phyloP scores from a whole-genome alignment of 495 filamentous ascomycete species.

The Penicillium bialowiezense region DNA sequence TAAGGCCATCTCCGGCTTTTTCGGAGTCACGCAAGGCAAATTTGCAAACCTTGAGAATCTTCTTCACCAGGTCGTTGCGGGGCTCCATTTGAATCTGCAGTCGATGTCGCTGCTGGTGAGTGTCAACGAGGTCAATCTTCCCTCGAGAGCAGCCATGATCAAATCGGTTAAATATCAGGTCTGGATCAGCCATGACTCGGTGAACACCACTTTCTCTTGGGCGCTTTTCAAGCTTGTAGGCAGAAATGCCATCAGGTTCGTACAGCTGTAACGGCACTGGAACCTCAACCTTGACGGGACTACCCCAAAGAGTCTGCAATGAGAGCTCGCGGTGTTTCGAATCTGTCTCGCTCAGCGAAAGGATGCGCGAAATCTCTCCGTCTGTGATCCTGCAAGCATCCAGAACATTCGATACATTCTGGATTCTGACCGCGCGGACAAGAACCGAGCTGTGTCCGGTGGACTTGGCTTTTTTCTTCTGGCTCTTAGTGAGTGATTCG shows the following conservation, averaged over 20 bases:
- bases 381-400: constrained; percentile 76
- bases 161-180: constrained; percentile 39
- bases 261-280: constrained; percentile 47
- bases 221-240: constrained; percentile 26
- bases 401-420: constrained; percentile 53
- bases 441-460: constrained; percentile 31
- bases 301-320: constrained; percentile 74
- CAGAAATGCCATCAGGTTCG: constrained; percentile 40
- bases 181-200: constrained; percentile 49
- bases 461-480: constrained; percentile 27
- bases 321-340: constrained; percentile 61
- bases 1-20: constrained; percentile 59
- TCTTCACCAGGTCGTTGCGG: constrained; percentile 55
- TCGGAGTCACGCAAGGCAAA: constrained; percentile 57
- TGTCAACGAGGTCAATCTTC: constrained; percentile 62
- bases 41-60: constrained; percentile 57
- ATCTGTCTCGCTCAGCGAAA: constrained; percentile 66
- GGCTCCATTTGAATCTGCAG: constrained; percentile 66
- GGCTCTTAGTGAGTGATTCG: constrained; percentile 30
- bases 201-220: constrained; percentile 52
- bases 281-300: constrained; percentile 54
- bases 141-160: constrained; percentile 50
- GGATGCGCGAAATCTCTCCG: constrained; percentile 61
- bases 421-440: constrained; percentile 40
- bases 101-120: constrained; percentile 58